Base-by-base conservation (phyloP, 202 grass and related monocot genomes). In the Carex sylvatica region DNA sequence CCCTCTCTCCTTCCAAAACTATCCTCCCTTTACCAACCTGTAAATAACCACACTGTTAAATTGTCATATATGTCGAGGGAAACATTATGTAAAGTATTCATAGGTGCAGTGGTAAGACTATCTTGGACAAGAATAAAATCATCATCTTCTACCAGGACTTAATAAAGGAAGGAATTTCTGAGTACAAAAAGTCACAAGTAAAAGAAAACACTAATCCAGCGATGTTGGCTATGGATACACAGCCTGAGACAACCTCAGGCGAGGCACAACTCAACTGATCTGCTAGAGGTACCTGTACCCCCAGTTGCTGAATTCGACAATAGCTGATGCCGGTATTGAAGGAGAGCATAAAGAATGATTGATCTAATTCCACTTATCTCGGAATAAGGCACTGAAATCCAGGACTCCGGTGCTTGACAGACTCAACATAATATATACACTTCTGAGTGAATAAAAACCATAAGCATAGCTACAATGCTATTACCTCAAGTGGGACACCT, bases 21-120 rank as follows among this genome's bases (percentile, higher is more conserved):
- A 99, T 69, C 85, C 96, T 92, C 10, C 96, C 96, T 85, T 76
- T 95, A 44, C 92, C 96, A 4, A 99, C 86, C 91, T 97, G 84
- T 73, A 3, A 77, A 82, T 56, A 3, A 26, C 18, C 85, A 26
- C 33, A 66, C n/a, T 65, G 20, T 47, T 66, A 28, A 64, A 64
- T 47, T 66, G 13, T 18, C 15, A 31, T 19, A 31, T 76, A 56
- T 31, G 73, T 36, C 30, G 15, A 76, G 14, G 14, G 6, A n/a
- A 76, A 7, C n/a, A 51, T 14, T 40, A 58, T 28, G 0, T 56
- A 10, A 36, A 35, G 12, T 58, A 49, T 56, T 26, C 73, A 58
- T 35, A 58, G 73, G 7, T 53, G 13, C 13, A 18, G 20, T 74
- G 46, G 12, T 30, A 30, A 74, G 46, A 26, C 5, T 53, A 74